These are phyloP conservation scores for Fraxinus platypoda DNA, from an alignment of 305 asterid genomes.

Conservation along the genomic window DNA sequence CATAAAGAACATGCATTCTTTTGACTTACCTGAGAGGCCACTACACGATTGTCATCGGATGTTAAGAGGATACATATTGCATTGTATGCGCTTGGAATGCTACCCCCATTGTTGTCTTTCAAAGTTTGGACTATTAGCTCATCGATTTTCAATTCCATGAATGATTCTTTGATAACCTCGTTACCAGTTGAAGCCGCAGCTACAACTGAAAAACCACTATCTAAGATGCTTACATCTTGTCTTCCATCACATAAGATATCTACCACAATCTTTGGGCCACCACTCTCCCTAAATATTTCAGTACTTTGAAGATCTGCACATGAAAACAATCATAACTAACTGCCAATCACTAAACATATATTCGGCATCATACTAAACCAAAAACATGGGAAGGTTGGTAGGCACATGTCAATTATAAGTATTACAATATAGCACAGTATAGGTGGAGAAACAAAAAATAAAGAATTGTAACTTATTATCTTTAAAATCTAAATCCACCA, in stretches of 20 bases:
- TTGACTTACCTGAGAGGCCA: slow-evolving; percentile 86
- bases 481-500: neutral
- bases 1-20: slow-evolving; percentile 4
- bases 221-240: slow-evolving; percentile 51
- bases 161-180: slow-evolving; percentile 82
- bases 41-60: slow-evolving; percentile 81
- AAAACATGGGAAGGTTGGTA: neutral
- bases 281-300: slow-evolving; percentile 61
- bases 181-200: slow-evolving; percentile 87
- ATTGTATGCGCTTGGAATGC: slow-evolving; percentile 66
- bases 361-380: neutral
- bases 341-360: neutral
- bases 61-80: slow-evolving; percentile 73
- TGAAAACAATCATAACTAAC: slow-evolving; percentile 18
- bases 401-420: neutral
- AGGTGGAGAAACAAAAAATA: neutral
- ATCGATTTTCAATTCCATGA: slow-evolving; percentile 80
- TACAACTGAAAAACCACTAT: slow-evolving; percentile 71
- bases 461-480: neutral
- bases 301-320: slow-evolving; percentile 80
- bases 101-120: slow-evolving; percentile 50
- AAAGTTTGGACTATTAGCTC: slow-evolving; percentile 62
- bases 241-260: slow-evolving; percentile 49
- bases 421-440: neutral
- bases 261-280: slow-evolving; percentile 65